Percentiles rank a stretch among this genome's conserved stretches.
These are phyloP conservation scores for Pythium aristosporum DNA, from an alignment of 352 stramenopile species.

Conservation along the genomic window DNA sequence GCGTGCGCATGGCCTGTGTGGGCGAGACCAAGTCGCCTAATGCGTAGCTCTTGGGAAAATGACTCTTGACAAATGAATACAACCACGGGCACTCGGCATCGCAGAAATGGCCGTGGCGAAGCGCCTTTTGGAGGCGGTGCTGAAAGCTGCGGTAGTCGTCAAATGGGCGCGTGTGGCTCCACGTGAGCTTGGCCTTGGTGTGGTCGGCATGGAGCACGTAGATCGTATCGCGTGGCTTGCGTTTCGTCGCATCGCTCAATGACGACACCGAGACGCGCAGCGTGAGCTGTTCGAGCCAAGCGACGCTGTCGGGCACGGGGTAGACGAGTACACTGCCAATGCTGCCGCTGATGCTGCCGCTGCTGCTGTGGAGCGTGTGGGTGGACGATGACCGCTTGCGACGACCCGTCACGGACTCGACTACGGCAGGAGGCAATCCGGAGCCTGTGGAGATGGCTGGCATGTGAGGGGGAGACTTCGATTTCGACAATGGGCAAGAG, in stretches of 20 bases:
- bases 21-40: slow-evolving; percentile 14
- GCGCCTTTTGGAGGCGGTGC: slow-evolving; percentile 13
- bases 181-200: slow-evolving; percentile 27
- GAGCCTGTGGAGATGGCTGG: neutral
- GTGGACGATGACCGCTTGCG: slow-evolving; percentile 20
- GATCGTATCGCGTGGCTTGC: slow-evolving; percentile 34
- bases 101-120: slow-evolving; percentile 30
- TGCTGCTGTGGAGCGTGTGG: neutral
- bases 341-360: slow-evolving; percentile 3
- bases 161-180: slow-evolving; percentile 33
- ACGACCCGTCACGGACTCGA: neutral
- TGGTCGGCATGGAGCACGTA: slow-evolving; percentile 40
- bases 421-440: neutral
- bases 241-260: slow-evolving; percentile 25
- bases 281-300: slow-evolving; percentile 33
- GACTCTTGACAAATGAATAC: slow-evolving; percentile 28
- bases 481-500: neutral
- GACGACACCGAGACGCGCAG: slow-evolving; percentile 29
- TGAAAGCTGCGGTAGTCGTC: slow-evolving; percentile 41
- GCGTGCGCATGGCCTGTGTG: slow-evolving; percentile 13
- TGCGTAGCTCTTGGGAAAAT: slow-evolving; percentile 29
- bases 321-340: slow-evolving; percentile 13
- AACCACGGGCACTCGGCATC: slow-evolving; percentile 32
- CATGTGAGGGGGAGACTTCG: neutral
- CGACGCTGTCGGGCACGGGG: slow-evolving; percentile 14